These are phyloP conservation scores for Daucus carota DNA, from an alignment of 129 eudicot species.

Conservation along the genomic window DH1_v3.0 NC_030383.2:4294001-4294500, in stretches of 20 bases:
- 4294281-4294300: slow-evolving; percentile 73
- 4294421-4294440: not conserved
- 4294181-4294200: slow-evolving; percentile 7
- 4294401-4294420: not conserved
- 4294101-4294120: not conserved
- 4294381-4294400: slow-evolving; percentile 56
- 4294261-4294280: slow-evolving; percentile 71
- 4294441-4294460: not conserved
- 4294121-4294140: not conserved
- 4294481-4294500: not conserved
- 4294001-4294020: not conserved
- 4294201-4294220: not conserved
- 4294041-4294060: not conserved
- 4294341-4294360: slow-evolving; percentile 93
- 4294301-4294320: slow-evolving; percentile 97
- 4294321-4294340: slow-evolving; percentile 75
- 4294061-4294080: not conserved
- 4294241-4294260: slow-evolving; percentile 73
- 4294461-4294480: not conserved
- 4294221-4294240: slow-evolving; percentile 10
- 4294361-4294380: slow-evolving; percentile 71
- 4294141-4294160: not conserved
- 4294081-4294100: not conserved
- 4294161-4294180: not conserved
- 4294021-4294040: not conserved